Evolutionary conservation across 352 stramenopile genomes (phyloP).

Genomic region (Globisporangium abappressorium): DNA sequence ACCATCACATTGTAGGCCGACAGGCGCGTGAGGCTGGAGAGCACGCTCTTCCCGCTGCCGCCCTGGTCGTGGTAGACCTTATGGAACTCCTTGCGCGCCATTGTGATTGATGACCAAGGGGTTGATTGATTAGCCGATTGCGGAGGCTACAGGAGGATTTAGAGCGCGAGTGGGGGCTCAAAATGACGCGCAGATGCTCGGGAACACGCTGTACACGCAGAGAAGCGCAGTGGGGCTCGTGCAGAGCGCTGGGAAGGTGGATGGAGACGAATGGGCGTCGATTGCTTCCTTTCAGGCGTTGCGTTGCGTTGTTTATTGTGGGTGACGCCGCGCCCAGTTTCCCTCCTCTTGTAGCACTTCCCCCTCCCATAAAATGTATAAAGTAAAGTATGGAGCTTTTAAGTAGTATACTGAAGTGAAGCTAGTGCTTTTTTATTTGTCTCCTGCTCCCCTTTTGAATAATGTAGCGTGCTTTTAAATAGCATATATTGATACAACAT

Average conservation of each 20-base stretch:
- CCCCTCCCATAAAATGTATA: neutral
- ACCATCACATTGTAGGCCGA: constrained; percentile 15
- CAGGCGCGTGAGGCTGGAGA: constrained; percentile 7
- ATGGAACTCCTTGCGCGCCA: constrained; percentile 22
- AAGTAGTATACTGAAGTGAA: neutral
- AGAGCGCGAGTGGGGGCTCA: neutral
- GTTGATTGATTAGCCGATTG: neutral
- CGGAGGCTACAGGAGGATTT: neutral
- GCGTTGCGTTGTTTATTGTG: neutral
- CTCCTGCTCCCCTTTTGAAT: neutral
- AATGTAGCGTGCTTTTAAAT: neutral
- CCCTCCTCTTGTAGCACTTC: neutral
- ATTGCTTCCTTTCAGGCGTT: neutral
- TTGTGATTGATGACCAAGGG: neutral
- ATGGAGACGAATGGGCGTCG: neutral
- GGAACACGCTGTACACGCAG: neutral
- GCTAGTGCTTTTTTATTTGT: neutral
- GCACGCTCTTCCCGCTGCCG: neutral
- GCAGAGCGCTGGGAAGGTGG: neutral
- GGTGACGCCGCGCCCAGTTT: neutral
- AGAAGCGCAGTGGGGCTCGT: neutral
- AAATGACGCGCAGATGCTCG: constrained; percentile 2
- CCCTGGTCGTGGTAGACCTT: constrained; percentile 12
- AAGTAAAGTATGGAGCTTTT: neutral
- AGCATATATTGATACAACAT: neutral